phyloP scores from a whole-genome alignment of 176 grass and related monocot species.

The Leersia perrieri region DNA sequence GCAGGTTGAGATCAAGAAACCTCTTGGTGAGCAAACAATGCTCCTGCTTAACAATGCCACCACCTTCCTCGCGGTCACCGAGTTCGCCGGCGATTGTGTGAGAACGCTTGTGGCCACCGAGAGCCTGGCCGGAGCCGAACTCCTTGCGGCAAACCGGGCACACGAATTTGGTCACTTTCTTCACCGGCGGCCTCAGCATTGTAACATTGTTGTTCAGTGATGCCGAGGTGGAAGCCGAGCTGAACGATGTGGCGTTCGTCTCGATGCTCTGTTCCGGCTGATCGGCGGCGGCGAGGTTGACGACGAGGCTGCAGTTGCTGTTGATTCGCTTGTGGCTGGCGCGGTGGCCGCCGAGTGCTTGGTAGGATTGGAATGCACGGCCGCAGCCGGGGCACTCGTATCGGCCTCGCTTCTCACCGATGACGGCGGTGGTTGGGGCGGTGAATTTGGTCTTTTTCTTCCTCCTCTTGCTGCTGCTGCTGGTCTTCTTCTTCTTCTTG shows the following conservation, averaged over 20 bases:
- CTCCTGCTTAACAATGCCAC: neutral
- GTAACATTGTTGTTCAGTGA: too few relatives aligned
- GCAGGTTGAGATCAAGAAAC: slow-evolving; percentile 67
- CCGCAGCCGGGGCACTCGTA: slow-evolving; percentile 50
- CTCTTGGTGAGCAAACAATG: neutral
- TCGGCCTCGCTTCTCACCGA: slow-evolving; percentile 24
- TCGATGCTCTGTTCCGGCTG: slow-evolving; percentile 30
- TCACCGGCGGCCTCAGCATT: too few relatives aligned
- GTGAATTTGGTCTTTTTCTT: too few relatives aligned
- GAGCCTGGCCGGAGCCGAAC: slow-evolving; percentile 54
- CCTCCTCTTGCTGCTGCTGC: too few relatives aligned
- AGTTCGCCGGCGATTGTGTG: slow-evolving; percentile 46
- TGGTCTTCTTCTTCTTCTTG: slow-evolving; percentile 4
- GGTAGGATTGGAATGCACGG: slow-evolving; percentile 60
- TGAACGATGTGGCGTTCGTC: slow-evolving; percentile 27
- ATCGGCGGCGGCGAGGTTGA: neutral
- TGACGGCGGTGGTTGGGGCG: neutral
- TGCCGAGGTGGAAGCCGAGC: neutral
- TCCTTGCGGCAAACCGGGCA: slow-evolving; percentile 57
- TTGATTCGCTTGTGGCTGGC: slow-evolving; percentile 57
- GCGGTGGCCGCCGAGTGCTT: slow-evolving; percentile 62
- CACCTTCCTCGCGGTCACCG: neutral
- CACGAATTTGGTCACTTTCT: slow-evolving; percentile 33
- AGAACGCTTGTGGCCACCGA: slow-evolving; percentile 61
- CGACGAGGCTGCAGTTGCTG: slow-evolving; percentile 26